phyloP scores from a whole-genome alignment of 139 green algal species.

The Chloropicon primus region DNA sequence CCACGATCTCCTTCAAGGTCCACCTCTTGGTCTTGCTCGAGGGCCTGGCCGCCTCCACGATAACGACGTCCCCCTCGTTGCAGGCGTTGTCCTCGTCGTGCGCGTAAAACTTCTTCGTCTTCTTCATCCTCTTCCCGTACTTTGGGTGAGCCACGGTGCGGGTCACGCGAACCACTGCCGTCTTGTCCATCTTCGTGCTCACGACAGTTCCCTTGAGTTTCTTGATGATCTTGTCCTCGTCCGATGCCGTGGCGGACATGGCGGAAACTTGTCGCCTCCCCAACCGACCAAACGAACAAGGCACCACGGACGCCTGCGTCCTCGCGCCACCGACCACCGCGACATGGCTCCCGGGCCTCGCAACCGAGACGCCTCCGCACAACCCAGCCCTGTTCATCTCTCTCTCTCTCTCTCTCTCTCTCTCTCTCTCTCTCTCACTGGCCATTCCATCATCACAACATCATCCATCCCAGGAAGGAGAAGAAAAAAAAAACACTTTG shows the following conservation, averaged over 20 bases:
- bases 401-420: too few species aligned
- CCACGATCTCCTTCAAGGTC: background rate
- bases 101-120: slow-evolving; percentile 11
- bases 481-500: too few species aligned
- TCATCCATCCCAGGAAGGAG: too few species aligned
- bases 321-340: too few species aligned
- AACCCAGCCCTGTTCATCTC: too few species aligned
- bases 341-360: too few species aligned
- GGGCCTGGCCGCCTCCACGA: slow-evolving; percentile 6
- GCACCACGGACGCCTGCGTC: background rate
- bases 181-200: slow-evolving; percentile 6
- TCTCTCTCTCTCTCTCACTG: too few species aligned
- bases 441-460: too few species aligned
- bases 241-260: background rate
- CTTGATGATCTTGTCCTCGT: background rate
- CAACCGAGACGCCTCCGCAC: too few species aligned
- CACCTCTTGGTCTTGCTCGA: slow-evolving; percentile 13
- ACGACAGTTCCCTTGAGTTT: slow-evolving; percentile 12
- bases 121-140: slow-evolving; percentile 14
- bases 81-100: slow-evolving; percentile 17
- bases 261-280: background rate
- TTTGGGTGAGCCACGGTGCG: slow-evolving; percentile 10
- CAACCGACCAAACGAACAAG: too few species aligned
- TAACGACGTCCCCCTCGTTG: slow-evolving; percentile 8
- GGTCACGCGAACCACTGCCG: background rate